Evolutionary conservation across 1,284 basidiomycete species (phyloP), one percentile per base, ranked within the genome.

Genomic region (Amylostereum chailletii): DNA sequence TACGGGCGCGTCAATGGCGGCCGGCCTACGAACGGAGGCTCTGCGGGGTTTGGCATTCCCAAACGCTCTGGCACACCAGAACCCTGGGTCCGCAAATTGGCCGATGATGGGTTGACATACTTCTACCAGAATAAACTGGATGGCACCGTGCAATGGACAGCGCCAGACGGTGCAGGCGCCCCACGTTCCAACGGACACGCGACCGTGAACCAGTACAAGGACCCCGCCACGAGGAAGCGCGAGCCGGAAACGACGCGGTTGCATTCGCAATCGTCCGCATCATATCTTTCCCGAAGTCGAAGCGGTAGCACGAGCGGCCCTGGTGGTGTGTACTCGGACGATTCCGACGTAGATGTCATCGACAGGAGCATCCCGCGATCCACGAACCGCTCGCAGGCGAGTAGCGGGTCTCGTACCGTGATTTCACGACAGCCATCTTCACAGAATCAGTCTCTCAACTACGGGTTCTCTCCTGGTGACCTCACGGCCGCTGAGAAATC

Each of bases 101-200:
- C 83, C 26, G 87, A 92, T 58, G 90, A 94, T 60, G 89, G 90
- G n/a, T 70, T 79, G 63, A 77, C 82, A 2, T 88, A 85, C 64
- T 90, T 81, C 64, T 93, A 89, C 64, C 66, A 76, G 63, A 92
- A 93, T 69, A 79, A 76, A 55, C 59, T 75, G 9, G 85, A 83
- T 49, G 83, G 84, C 19, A 71, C 79, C 52, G 67, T 81, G 30
- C 76, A 75, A 44, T 87, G 83, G 86, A 80, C 77, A 1, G 67
- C 77, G 34, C 81, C 83, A 29, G 75, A 77, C 52, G 39, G 51
- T 31, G 61, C 60, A 26, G 40, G 38, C 10, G 31, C 29, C 10
- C 9, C 32, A 5, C 34, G 37, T 34, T n/a, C 26, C 34, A 34
- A 42, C n/a, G 49, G 36, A 38, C 29, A 38, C 5, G 34, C 38